Conservation (phyloP, 192 early-diverging fungal species). For the Coemansia javaensis region DNA sequence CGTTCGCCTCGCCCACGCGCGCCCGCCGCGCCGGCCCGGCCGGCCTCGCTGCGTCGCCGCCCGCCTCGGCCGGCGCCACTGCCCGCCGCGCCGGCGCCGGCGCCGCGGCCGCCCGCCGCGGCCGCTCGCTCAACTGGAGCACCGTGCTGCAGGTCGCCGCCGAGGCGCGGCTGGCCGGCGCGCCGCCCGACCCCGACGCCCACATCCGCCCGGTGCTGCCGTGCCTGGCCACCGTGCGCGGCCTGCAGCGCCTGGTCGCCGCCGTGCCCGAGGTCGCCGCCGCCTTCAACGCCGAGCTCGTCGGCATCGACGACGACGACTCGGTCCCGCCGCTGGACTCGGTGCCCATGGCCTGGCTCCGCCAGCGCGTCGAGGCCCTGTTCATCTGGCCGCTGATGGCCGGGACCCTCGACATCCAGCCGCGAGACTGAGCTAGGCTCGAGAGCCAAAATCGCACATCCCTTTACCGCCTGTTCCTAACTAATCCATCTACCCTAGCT, state of each 20-base stretch:
- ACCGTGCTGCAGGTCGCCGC: constrained; percentile 31
- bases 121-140: constrained; percentile 48
- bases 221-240: constrained; percentile 19
- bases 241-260: constrained; percentile 26
- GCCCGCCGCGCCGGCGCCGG: constrained; percentile 3
- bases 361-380: constrained; percentile 42
- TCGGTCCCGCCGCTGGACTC: constrained; percentile 22
- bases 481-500: not conserved
- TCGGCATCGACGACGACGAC: constrained; percentile 34
- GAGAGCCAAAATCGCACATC: not conserved
- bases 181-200: constrained; percentile 2
- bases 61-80: not conserved
- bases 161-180: constrained; percentile 13
- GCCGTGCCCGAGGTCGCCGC: constrained; percentile 38
- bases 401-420: constrained; percentile 35
- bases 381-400: constrained; percentile 49
- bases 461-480: not conserved
- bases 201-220: constrained; percentile 43
- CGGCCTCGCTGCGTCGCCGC: not conserved
- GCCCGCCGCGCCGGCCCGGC: not conserved
- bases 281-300: constrained; percentile 44
- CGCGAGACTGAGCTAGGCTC: not conserved
- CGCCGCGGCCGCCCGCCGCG: constrained; percentile 19
- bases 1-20: constrained; percentile 13
- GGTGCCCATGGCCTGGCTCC: constrained; percentile 31